Percentiles rank a stretch among this genome's conserved stretches.
Evolutionary conservation across 1,139 yeast species (phyloP).

Genomic region (Candida gigantensis): DNA sequence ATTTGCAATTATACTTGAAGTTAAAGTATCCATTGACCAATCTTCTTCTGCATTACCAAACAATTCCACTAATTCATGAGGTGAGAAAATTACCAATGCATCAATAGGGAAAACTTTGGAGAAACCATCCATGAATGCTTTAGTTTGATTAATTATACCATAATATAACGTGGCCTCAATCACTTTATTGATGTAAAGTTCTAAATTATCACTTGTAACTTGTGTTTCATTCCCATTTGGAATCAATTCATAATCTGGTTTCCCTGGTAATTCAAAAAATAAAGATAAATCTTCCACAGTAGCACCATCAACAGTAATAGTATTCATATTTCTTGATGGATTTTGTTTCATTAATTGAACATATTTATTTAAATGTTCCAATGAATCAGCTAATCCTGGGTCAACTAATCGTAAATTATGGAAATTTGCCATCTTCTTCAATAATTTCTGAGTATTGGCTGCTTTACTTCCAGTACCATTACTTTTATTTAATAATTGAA

Average conservation of each 20-base stretch:
- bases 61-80: slow-evolving; percentile 68
- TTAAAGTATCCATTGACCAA: slow-evolving; percentile 72
- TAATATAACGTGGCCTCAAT: slow-evolving; percentile 60
- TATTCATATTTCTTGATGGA: slow-evolving; percentile 16
- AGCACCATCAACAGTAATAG: slow-evolving; percentile 40
- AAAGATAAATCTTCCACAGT: slow-evolving; percentile 56
- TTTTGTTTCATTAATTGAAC: slow-evolving; percentile 27
- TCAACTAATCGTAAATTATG: slow-evolving; percentile 58
- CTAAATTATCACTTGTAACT: slow-evolving; percentile 58
- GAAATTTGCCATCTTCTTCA: slow-evolving; percentile 35
- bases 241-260: slow-evolving; percentile 57
- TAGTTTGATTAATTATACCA: slow-evolving; percentile 68
- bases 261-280: slow-evolving; percentile 71
- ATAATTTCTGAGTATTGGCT: slow-evolving; percentile 18
- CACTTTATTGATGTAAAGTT: slow-evolving; percentile 56
- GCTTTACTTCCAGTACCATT: slow-evolving; percentile 10
- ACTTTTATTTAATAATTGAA: slow-evolving; percentile 28
- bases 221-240: slow-evolving; percentile 53
- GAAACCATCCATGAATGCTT: slow-evolving; percentile 78
- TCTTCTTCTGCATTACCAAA: slow-evolving; percentile 77
- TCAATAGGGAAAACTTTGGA: slow-evolving; percentile 80
- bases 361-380: slow-evolving; percentile 52
- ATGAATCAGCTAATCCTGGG: slow-evolving; percentile 58
- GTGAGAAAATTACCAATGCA: slow-evolving; percentile 69
- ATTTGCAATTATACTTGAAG: slow-evolving; percentile 71